phyloP scores from a whole-genome alignment of 495 filamentous ascomycete genomes.

The Margaritispora aquatica region DNA sequence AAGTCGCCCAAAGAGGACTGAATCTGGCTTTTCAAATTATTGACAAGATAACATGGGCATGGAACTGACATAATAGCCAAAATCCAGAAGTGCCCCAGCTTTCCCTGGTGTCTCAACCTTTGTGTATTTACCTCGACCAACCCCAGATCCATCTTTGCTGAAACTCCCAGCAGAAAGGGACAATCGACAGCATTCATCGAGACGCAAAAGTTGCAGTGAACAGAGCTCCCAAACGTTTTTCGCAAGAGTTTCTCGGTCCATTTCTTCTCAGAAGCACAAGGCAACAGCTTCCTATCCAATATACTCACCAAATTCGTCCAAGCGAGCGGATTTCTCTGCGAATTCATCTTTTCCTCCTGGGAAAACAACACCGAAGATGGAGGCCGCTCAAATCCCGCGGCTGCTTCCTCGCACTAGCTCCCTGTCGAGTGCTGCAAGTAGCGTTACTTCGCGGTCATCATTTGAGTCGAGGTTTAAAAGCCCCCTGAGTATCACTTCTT shows the following conservation, averaged over 20 bases:
- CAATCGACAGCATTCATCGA: not conserved
- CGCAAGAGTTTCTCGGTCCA: constrained; percentile 9
- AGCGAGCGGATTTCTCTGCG: not conserved
- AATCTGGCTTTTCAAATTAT: not conserved
- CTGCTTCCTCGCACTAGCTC: not conserved
- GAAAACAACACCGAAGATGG: constrained; percentile 1
- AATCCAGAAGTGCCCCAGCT: not conserved
- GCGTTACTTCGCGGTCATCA: constrained; percentile 6
- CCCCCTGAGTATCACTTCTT: constrained; percentile 13
- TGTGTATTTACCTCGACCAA: not conserved
- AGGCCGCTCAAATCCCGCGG: not conserved
- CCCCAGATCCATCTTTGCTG: not conserved
- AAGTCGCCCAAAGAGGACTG: not conserved
- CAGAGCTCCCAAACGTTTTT: constrained; percentile 15
- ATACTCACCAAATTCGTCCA: constrained; percentile 9
- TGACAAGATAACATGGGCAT: not conserved
- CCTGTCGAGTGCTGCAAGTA: not conserved
- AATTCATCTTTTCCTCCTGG: constrained; percentile 1
- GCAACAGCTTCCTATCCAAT: constrained; percentile 11
- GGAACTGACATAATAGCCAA: not conserved
- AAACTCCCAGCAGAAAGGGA: not conserved
- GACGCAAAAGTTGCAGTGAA: constrained; percentile 9
- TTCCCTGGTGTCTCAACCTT: not conserved
- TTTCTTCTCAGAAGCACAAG: constrained; percentile 7
- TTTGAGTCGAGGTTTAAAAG: constrained; percentile 11